These are phyloP conservation scores for Naganishia randhawae DNA, from an alignment of 768 basidiomycete species.

Conservation along the genomic window DNA sequence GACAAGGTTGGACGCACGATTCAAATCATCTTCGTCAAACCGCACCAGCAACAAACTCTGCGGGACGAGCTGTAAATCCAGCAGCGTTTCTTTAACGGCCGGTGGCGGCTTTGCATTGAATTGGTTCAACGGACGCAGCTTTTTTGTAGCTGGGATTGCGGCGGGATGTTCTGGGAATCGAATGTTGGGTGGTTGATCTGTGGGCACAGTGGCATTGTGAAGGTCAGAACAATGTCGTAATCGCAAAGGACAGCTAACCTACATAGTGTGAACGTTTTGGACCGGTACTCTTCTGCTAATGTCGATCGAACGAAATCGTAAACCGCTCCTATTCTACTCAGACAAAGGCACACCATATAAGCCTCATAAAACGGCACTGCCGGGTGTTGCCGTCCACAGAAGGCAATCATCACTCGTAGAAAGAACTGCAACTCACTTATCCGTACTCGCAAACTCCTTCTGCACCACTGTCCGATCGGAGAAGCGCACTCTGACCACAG, in stretches of 20 bases:
- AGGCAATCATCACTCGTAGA: no score
- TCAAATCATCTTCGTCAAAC: constrained; percentile 47
- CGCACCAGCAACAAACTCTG: constrained; percentile 46
- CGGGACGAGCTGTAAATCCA: constrained; percentile 46
- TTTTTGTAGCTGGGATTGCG: constrained; percentile 27
- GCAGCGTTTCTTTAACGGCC: constrained; percentile 34
- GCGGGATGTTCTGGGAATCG: constrained; percentile 45
- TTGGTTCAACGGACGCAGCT: constrained; percentile 27
- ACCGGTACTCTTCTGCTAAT: constrained; percentile 31
- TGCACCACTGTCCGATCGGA: constrained; percentile 49
- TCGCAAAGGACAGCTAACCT: constrained; percentile 19
- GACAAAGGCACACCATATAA: not conserved
- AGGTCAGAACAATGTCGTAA: not conserved
- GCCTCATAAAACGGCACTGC: no score
- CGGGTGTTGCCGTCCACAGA: no score
- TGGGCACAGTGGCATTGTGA: not conserved
- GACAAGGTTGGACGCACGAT: constrained; percentile 37
- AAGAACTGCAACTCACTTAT: constrained; percentile 4
- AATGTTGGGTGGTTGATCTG: constrained; percentile 46
- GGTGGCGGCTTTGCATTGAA: constrained; percentile 28
- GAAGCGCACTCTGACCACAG: constrained; percentile 46
- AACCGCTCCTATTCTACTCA: constrained; percentile 43
- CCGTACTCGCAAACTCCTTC: constrained; percentile 42
- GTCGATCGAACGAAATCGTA: constrained; percentile 46
- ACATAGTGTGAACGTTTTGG: constrained; percentile 47